These are phyloP conservation scores for Cutaneotrichosporon curvatum DNA, from an alignment of 1,284 basidiomycete species.

Conservation along the genomic window DNA sequence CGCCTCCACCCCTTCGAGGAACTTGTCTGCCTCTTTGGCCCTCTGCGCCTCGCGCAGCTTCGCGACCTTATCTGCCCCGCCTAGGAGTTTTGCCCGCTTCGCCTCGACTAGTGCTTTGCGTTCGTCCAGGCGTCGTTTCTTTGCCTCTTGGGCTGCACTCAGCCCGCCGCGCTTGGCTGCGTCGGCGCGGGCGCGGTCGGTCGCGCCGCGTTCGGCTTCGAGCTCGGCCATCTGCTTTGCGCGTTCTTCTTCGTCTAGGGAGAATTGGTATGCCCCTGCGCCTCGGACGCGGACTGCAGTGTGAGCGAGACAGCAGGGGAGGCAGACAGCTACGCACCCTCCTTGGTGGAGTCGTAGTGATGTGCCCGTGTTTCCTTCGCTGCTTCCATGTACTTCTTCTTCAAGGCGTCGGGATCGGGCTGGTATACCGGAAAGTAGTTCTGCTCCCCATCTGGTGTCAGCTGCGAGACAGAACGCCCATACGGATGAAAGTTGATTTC, in stretches of 20 bases:
- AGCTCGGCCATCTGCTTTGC: constrained; percentile 71
- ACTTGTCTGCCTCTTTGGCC: constrained; percentile 30
- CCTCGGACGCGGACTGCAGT: constrained; percentile 58
- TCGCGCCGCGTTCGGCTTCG: constrained; percentile 60
- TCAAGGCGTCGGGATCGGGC: constrained; percentile 69
- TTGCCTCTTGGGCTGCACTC: constrained; percentile 56
- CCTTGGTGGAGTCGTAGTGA: constrained; percentile 74
- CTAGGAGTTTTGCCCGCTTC: constrained; percentile 61
- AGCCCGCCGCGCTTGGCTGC: constrained; percentile 20
- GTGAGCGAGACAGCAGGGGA: no score
- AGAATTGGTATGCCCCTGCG: constrained; percentile 84
- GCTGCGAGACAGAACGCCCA: constrained; percentile 11
- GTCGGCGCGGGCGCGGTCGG: constrained; percentile 56
- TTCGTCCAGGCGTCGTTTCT: constrained; percentile 75
- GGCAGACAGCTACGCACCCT: constrained; percentile 56
- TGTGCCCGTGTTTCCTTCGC: constrained; percentile 60
- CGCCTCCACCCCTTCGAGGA: constrained; percentile 28
- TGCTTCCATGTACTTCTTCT: constrained; percentile 67
- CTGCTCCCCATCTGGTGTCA: constrained; percentile 58
- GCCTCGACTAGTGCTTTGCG: constrained; percentile 67
- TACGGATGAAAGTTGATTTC: constrained; percentile 54
- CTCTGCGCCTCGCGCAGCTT: constrained; percentile 20
- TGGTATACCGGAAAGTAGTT: constrained; percentile 75
- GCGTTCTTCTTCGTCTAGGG: constrained; percentile 68
- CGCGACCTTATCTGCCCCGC: constrained; percentile 34